Conservation (phyloP, 169 alveolate genomes). For the Hepatocystis sp. region DNA sequence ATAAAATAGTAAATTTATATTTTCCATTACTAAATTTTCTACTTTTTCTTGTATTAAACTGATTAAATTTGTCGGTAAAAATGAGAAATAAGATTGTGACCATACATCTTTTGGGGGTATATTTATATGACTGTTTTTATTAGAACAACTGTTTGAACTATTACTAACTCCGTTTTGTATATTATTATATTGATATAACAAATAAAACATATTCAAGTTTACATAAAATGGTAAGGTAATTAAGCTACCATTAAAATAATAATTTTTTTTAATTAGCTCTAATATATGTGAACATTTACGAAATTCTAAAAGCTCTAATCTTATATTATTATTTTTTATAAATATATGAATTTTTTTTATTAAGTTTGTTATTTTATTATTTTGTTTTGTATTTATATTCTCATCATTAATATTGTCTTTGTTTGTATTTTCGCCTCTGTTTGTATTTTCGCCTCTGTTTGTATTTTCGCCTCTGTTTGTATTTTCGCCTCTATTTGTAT, state of each 20-base stretch:
- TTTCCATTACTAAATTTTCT: slow-evolving; percentile 8
- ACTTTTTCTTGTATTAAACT: slow-evolving; percentile 13
- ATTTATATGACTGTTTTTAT: background rate
- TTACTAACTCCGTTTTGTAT: background rate
- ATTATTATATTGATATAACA: background rate
- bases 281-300: slow-evolving; percentile 15
- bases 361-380: background rate
- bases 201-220: background rate
- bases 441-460: background rate
- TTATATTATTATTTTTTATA: slow-evolving; percentile 15
- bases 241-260: slow-evolving; percentile 35
- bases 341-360: slow-evolving; percentile 4
- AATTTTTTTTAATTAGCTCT: slow-evolving; percentile 11
- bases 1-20: slow-evolving; percentile 22
- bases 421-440: background rate
- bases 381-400: background rate
- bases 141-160: background rate
- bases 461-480: too few relatives aligned
- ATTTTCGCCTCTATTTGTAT: too few relatives aligned
- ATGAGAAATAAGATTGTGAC: too few relatives aligned
- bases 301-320: slow-evolving; percentile 45
- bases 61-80: background rate
- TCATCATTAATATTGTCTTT: background rate
- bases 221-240: slow-evolving; percentile 46
- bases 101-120: too few relatives aligned